Evolutionary conservation across 805 yeast genomes (phyloP), one percentile per base, ranked within the genome.

Genomic region (Saturnispora saitoi): DNA sequence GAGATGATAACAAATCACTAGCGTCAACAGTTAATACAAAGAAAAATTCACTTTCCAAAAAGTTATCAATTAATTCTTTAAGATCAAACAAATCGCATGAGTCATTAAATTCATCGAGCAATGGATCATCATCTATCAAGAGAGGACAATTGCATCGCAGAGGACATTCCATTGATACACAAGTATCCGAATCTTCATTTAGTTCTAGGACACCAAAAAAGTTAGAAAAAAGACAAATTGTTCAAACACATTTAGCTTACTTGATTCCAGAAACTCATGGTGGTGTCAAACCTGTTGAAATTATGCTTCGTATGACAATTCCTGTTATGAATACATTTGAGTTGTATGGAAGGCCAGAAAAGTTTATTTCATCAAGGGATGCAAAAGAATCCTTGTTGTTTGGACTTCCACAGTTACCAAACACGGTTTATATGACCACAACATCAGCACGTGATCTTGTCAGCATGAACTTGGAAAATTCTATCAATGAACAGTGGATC

Each of bases 401-500:
- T 67, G 91, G 83, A 0, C 69, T 85, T 51, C 95, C 95, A 4
- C 77, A 80, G 20, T 70, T 86, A 57, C 95, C 95, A 3, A 79
- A 75, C 50, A 77, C 80, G 30, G 76, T 79, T 56, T 81, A 81
- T 52, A 58, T 85, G 43, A 71, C 62, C 47, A 52, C 52, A 24
- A 62, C 61, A 32, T 55, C 62, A 30, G 56, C 70, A 0, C 56
- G 52, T 32, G 64, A 65, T 48, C 55, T 67, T 38, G 61, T 65
- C 12, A 50, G 58, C 2, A 48, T 67, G 30, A 67, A 67, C 48
- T 53, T 67, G 20, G 53, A 51, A 7, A 67, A 67, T 47, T 61
- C 70, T 14, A 15, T 60, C 4, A 47, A 43, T n/a, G 70, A 67
- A 52, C 32, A 51, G 12, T 67, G 71, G 71, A 42, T 50, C 10